A percentile compares a stretch with the other conserved stretches of the same genome.
Conservation (phyloP, 352 stramenopile genomes). For the Globisporangium yorkense region DNA sequence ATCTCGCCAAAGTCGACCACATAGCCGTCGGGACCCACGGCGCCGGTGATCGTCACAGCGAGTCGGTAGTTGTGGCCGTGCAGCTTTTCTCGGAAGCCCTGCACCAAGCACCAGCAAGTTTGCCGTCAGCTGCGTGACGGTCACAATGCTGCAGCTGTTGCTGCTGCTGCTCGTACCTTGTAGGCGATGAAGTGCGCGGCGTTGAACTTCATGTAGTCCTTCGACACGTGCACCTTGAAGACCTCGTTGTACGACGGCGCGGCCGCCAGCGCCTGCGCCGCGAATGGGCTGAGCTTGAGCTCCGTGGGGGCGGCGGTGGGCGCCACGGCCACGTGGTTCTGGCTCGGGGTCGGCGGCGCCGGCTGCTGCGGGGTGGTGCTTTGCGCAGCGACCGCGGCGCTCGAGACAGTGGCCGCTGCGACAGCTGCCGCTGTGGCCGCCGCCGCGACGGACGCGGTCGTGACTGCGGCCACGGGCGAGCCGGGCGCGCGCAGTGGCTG, state of each 20-base stretch:
- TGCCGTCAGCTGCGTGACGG: too few relatives aligned
- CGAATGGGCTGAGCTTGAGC: slow-evolving; percentile 6
- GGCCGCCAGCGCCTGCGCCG: slow-evolving; percentile 5
- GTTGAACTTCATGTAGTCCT: slow-evolving; percentile 92
- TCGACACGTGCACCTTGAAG: slow-evolving; percentile 86
- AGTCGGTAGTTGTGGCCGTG: slow-evolving; percentile 98
- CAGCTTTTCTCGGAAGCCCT: slow-evolving; percentile 94
- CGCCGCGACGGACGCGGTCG: background rate
- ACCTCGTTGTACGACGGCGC: slow-evolving; percentile 47
- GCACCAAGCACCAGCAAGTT: slow-evolving; percentile 2
- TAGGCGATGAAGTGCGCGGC: slow-evolving; percentile 87
- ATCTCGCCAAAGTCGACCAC: slow-evolving; percentile 98
- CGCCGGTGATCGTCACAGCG: slow-evolving; percentile 85
- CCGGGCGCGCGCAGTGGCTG: slow-evolving; percentile 33
- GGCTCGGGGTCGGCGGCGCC: background rate
- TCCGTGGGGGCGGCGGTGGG: background rate
- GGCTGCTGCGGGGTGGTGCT: too few relatives aligned
- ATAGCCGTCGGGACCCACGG: slow-evolving; percentile 92
- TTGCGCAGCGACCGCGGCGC: background rate
- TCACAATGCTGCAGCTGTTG: background rate
- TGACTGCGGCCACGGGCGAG: background rate
- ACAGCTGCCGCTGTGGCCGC: background rate
- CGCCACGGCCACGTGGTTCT: background rate
- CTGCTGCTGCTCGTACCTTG: slow-evolving; percentile 38
- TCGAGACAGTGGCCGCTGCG: background rate